Evolutionary conservation across 176 grass and related monocot species (phyloP).

Genomic region (Lolium multiflorum): DNA sequence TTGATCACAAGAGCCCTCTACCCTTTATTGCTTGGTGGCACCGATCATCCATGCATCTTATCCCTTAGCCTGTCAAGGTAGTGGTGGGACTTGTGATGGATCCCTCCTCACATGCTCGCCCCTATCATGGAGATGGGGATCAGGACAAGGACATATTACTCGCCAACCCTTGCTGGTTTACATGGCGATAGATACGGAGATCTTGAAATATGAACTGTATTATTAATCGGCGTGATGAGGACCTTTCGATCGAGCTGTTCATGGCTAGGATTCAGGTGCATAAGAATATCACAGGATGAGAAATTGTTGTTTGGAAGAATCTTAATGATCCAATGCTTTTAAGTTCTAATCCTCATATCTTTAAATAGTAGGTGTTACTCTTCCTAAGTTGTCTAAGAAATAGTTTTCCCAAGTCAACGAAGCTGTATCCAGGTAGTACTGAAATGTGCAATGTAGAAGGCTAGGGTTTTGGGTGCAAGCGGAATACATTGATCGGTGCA

Average conservation of each 20-base stretch:
- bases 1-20: constrained; percentile 40
- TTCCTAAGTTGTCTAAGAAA: background rate
- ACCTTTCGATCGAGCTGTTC: background rate
- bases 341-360: background rate
- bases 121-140: constrained; percentile 23
- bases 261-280: constrained; percentile 4
- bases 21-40: constrained; percentile 39
- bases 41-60: constrained; percentile 53
- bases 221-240: background rate
- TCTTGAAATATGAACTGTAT: background rate
- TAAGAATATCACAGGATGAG: background rate
- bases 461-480: too few species aligned
- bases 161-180: constrained; percentile 18
- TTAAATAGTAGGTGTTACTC: background rate
- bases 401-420: background rate
- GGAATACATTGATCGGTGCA: too few species aligned
- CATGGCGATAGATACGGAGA: constrained; percentile 2
- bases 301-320: background rate
- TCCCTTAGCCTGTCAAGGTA: constrained; percentile 43
- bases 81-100: constrained; percentile 40
- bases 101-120: constrained; percentile 55
- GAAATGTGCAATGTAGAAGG: too few species aligned
- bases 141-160: constrained; percentile 39
- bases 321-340: background rate
- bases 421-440: background rate